Conservation (phyloP, 1,284 basidiomycete species). For the Pulchroboletus neoregius region DNA sequence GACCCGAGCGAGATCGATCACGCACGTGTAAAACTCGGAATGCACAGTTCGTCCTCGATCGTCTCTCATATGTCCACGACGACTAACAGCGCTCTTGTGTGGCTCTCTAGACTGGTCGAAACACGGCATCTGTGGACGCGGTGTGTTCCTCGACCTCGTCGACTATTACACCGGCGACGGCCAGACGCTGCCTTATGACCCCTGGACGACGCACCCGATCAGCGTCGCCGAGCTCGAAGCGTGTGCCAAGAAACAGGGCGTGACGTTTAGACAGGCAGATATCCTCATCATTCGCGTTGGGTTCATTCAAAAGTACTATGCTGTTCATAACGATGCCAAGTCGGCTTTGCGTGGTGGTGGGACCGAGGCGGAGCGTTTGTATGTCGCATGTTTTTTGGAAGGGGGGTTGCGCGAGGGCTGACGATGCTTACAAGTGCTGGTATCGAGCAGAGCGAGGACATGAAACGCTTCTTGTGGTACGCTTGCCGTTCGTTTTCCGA, state of each 20-base stretch:
- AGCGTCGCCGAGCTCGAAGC: conserved; percentile 55
- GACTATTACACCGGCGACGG: conserved; percentile 46
- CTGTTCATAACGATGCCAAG: conserved; percentile 44
- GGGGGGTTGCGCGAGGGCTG: not conserved
- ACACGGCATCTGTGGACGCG: conserved; percentile 71
- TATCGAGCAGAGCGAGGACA: conserved; percentile 66
- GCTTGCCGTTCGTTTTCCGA: conserved; percentile 3
- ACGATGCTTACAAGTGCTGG: conserved; percentile 46
- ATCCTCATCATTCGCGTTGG: conserved; percentile 62
- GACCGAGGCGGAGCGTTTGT: conserved; percentile 48
- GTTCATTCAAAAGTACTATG: conserved; percentile 59
- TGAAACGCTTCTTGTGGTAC: conserved; percentile 68
- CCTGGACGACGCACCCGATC: conserved; percentile 57
- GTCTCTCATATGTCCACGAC: not conserved
- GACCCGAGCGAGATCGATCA: conserved; percentile 52
- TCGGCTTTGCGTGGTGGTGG: conserved; percentile 40
- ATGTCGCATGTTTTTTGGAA: conserved; percentile 20
- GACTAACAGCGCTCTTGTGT: not conserved
- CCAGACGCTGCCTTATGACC: conserved; percentile 54
- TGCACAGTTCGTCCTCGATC: conserved; percentile 51
- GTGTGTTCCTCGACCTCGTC: conserved; percentile 65
- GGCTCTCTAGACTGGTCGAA: conserved; percentile 58
- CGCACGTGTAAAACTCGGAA: conserved; percentile 50
- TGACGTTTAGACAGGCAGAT: conserved; percentile 56
- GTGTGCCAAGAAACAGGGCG: conserved; percentile 58